phyloP scores from a whole-genome alignment of 2,329 filamentous ascomycete genomes.

The Fusarium solani-melongenae region DNA sequence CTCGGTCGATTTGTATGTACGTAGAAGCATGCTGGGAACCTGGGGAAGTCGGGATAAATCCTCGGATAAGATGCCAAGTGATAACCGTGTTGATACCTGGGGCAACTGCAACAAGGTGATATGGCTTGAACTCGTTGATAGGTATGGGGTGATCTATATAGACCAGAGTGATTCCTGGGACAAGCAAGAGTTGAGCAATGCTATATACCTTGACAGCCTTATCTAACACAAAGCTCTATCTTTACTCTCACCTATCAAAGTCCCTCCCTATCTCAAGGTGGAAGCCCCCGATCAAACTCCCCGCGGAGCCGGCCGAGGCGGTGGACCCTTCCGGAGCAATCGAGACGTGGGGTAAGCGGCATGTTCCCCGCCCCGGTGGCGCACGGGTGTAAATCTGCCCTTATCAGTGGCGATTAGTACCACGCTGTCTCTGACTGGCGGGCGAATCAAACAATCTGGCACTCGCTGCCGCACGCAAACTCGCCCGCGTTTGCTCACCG shows the following conservation, averaged over 20 bases:
- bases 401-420: slow-evolving; percentile 41
- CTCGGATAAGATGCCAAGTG: slow-evolving; percentile 3
- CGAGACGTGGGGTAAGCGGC: slow-evolving; percentile 35
- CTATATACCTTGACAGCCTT: neutral
- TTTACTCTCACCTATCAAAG: neutral
- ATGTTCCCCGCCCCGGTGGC: slow-evolving; percentile 34
- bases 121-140: neutral
- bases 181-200: neutral
- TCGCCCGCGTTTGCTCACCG: slow-evolving; percentile 21
- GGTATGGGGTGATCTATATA: neutral
- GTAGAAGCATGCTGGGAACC: neutral
- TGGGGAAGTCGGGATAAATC: neutral
- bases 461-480: neutral
- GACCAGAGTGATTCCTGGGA: neutral
- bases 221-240: neutral
- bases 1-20: neutral
- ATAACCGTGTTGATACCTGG: neutral
- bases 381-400: slow-evolving; percentile 36
- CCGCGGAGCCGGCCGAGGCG: slow-evolving; percentile 48
- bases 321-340: slow-evolving; percentile 15
- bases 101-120: neutral
- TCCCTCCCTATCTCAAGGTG: slow-evolving; percentile 35
- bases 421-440: neutral
- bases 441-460: neutral
- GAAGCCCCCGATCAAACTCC: slow-evolving; percentile 44